Evolutionary conservation across 2,329 filamentous ascomycete species (phyloP).

Genomic region (Metarhizium brunneum): DNA sequence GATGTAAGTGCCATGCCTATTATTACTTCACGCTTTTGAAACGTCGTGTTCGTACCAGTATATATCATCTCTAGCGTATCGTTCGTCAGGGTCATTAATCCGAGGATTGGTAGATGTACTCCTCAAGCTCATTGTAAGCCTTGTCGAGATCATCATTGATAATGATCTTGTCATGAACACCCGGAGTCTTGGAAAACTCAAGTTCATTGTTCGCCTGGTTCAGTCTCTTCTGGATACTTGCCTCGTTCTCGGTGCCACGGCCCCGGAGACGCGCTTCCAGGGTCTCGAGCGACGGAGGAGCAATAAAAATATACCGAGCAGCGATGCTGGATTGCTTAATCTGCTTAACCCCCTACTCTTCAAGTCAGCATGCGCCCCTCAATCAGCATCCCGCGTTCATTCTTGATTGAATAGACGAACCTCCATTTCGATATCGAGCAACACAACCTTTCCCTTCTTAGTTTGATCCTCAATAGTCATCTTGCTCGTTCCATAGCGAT

Average conservation of each 20-base stretch:
- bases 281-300: slow-evolving; percentile 65
- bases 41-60: neutral
- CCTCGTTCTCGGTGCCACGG: slow-evolving; percentile 70
- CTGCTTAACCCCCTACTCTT: slow-evolving; percentile 67
- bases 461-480: slow-evolving; percentile 68
- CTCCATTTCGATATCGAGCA: slow-evolving; percentile 97
- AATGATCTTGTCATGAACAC: slow-evolving; percentile 34
- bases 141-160: slow-evolving; percentile 35
- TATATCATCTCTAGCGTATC: neutral
- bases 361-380: neutral
- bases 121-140: slow-evolving; percentile 45
- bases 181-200: slow-evolving; percentile 58
- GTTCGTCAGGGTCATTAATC: slow-evolving; percentile 7
- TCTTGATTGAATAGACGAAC: slow-evolving; percentile 28
- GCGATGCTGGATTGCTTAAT: slow-evolving; percentile 67
- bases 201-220: slow-evolving; percentile 66
- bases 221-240: slow-evolving; percentile 59
- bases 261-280: slow-evolving; percentile 68
- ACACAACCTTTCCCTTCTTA: slow-evolving; percentile 62
- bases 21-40: neutral
- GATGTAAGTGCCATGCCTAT: neutral
- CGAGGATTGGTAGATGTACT: slow-evolving; percentile 32
- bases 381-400: neutral
- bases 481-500: slow-evolving; percentile 79
- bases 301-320: slow-evolving; percentile 76